These are phyloP conservation scores for Lunularia cruciata DNA, from an alignment of 225 moss, liverwort and hornwort genomes.

Conservation along the genomic window DNA sequence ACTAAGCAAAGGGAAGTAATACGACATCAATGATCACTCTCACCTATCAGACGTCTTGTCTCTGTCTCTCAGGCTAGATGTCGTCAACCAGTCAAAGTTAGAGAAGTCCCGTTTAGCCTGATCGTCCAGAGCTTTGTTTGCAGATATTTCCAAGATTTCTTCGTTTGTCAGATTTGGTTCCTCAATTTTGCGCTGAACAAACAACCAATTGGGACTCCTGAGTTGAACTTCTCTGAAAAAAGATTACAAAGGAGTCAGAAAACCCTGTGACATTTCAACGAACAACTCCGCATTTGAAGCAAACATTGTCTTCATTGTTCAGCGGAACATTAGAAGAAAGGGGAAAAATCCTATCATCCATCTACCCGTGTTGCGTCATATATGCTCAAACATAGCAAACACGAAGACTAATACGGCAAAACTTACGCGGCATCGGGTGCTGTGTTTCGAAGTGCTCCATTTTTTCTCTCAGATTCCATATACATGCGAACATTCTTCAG, in stretches of 20 bases:
- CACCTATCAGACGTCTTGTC: constrained; percentile 55
- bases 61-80: constrained; percentile 47
- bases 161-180: constrained; percentile 34
- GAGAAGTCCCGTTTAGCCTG: constrained; percentile 49
- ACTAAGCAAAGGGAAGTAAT: too few species aligned
- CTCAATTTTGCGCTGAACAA: constrained; percentile 67
- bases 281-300: too few species aligned
- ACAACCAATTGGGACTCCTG: constrained; percentile 91
- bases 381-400: neutral
- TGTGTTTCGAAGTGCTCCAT: constrained; percentile 38
- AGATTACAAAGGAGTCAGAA: neutral
- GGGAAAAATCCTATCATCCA: neutral
- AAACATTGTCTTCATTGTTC: too few species aligned
- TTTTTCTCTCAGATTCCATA: constrained; percentile 51
- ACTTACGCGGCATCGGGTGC: constrained; percentile 83
- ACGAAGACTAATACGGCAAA: constrained; percentile 4
- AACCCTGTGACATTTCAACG: too few species aligned
- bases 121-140: constrained; percentile 38
- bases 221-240: constrained; percentile 68
- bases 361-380: neutral
- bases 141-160: constrained; percentile 31
- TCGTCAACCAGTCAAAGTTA: constrained; percentile 64
- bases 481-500: constrained; percentile 61
- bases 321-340: too few species aligned
- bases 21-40: constrained; percentile 4